These are phyloP conservation scores for Prinsepia uniflora DNA, from an alignment of 306 rosid species.

Conservation along the genomic window DNA sequence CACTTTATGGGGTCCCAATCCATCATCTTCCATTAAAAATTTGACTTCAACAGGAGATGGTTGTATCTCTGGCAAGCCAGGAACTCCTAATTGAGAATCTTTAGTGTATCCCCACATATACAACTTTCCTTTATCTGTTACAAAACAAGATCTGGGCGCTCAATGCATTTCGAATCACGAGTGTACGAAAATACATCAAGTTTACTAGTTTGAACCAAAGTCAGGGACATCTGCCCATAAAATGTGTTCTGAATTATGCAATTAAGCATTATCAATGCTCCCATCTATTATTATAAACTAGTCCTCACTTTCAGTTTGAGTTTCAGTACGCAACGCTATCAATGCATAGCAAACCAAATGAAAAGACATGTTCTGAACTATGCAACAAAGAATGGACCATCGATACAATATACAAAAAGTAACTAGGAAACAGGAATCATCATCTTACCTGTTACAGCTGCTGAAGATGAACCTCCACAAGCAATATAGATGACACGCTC, in stretches of 20 bases:
- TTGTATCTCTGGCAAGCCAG: slow-evolving; percentile 77
- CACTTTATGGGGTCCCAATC: slow-evolving; percentile 66
- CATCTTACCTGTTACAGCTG: slow-evolving; percentile 71
- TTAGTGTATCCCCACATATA: slow-evolving; percentile 82
- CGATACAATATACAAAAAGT: neutral
- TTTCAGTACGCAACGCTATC: neutral
- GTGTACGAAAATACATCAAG: neutral
- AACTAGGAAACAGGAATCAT: neutral
- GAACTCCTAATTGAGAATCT: slow-evolving; percentile 86
- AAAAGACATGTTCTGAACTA: neutral
- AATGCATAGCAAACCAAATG: neutral
- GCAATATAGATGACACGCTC: slow-evolving; percentile 58
- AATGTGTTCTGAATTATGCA: neutral
- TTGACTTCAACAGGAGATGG: slow-evolving; percentile 67
- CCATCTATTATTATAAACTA: no score
- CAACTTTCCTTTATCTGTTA: slow-evolving; percentile 70
- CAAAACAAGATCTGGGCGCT: slow-evolving; percentile 20
- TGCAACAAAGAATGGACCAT: no score
- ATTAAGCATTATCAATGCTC: slow-evolving; percentile 1
- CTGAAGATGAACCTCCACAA: slow-evolving; percentile 87
- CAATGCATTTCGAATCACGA: neutral
- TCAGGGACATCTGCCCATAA: neutral
- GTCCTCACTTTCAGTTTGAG: neutral
- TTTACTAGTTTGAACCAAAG: neutral
- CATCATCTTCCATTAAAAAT: slow-evolving; percentile 74